Evolutionary conservation across 768 basidiomycete species (phyloP).

Genomic region (Holtermanniella nyarrowii): DNA sequence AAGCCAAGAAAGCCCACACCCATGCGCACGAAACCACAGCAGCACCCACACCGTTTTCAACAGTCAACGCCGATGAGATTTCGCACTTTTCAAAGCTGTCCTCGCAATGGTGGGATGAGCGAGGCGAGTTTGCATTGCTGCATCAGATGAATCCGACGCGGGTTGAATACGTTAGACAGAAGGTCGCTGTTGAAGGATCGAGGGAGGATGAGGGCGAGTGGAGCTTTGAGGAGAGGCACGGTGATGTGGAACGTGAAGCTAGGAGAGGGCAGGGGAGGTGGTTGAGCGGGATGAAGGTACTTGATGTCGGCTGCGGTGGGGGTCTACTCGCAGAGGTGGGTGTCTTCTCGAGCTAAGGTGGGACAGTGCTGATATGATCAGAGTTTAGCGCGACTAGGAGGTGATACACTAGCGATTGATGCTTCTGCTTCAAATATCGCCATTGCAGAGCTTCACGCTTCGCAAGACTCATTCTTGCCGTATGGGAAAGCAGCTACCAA

Average conservation of each 20-base stretch:
- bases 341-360: neutral
- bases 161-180: slow-evolving; percentile 59
- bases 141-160: slow-evolving; percentile 93
- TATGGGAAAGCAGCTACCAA: slow-evolving; percentile 2
- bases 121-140: slow-evolving; percentile 74
- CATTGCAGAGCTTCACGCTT: slow-evolving; percentile 73
- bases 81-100: slow-evolving; percentile 81
- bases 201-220: slow-evolving; percentile 21
- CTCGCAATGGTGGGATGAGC: slow-evolving; percentile 91
- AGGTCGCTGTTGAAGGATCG: slow-evolving; percentile 21
- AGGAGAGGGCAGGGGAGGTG: slow-evolving; percentile 22
- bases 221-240: slow-evolving; percentile 25
- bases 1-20: neutral
- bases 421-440: slow-evolving; percentile 77
- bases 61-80: slow-evolving; percentile 70
- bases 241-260: slow-evolving; percentile 9
- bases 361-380: slow-evolving; percentile 33
- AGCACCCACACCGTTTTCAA: slow-evolving; percentile 36
- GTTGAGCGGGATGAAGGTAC: slow-evolving; percentile 58
- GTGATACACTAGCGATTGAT: slow-evolving; percentile 80
- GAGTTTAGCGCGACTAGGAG: slow-evolving; percentile 81
- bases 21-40: neutral
- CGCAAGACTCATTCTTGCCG: slow-evolving; percentile 57
- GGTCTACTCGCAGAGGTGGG: slow-evolving; percentile 82
- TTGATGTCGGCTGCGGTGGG: slow-evolving; percentile 94